Evolutionary conservation across 768 basidiomycete genomes (phyloP), one percentile per base, ranked within the genome.

Genomic region (Hypsizygus marmoreus): DNA sequence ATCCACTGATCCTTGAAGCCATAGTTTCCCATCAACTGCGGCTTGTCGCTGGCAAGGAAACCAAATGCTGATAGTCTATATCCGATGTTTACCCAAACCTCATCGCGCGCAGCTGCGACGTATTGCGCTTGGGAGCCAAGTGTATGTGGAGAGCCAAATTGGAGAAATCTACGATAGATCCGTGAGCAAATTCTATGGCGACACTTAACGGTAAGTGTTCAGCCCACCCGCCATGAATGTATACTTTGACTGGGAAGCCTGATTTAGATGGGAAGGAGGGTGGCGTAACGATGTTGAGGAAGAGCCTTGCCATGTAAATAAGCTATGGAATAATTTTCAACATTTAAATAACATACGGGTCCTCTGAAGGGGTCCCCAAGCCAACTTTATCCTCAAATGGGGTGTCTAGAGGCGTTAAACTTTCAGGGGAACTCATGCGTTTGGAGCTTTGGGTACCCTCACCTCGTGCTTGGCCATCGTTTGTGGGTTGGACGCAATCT

Each of bases 1-100:
- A 86, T 57, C 88, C 88, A 90, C 55, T 87, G 86, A 56, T 91
- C 88, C 63, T 89, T 90, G 70, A 91, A 91, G 1, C 88, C 88
- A 60, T 84, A 91, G 56, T 91, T 91, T 2, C 89, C 88, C 12
- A 70, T 69, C 35, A 91, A 59, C 31, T 65, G 58, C 10, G 85
- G 86, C 47, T 77, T 62, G 34, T 85, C 82, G 51, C 75, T 76
- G 0, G 86, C 87, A 16, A 91, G 67, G 57, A 88, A 91, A 0
- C 88, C 88, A 54, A 90, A 86, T 1, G 77, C 86, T 0, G 86
- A 87, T 11, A 91, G 68, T 16, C 88, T 79, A 59, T 89, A 88
- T 26, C 85, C 88, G 10, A 90, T 76, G 55, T 89, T 86, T 6
- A 91, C 81, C 76, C 82, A 84, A 12, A 91, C 76, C 63, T 88